Base-by-base conservation (phyloP, 805 yeast genomes). In the Starmerella kuoi region DNA sequence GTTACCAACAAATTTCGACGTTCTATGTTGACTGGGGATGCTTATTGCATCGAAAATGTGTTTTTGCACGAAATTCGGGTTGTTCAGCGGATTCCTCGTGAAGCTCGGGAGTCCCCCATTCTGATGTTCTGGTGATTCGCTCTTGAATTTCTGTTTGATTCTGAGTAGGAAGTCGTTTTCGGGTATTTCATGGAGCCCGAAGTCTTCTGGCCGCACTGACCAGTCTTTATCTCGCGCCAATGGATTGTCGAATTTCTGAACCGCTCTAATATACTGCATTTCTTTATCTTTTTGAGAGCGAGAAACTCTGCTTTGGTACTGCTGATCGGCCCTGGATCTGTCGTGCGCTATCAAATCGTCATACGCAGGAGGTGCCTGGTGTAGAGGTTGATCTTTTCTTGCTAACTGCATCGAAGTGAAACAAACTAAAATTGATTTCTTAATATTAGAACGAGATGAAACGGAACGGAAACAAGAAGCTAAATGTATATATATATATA, bases 221-320 rank as follows among this genome's bases (percentile, higher is more conserved):
- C 39, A 36, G 4, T 17, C 5, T 15, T 25, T 18, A 30, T 36
- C 32, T 8, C 27, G 22, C 7, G 39, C 39, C 32, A 36, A 25
- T 19, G 39, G 39, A 17, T 36, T 36, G 12, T 30, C 31, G 32
- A 9, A 36, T 5, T 18, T 12, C 24, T 25, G 31, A 6, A 18
- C 15, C 6, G 39, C 31, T 24, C 39, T 19, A 20, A n/a, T n/a
- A 14, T 5, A 35, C 24, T 14, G n/a, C n/a, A n/a, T n/a, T n/a
- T n/a, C n/a, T n/a, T n/a, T n/a, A n/a, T n/a, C n/a, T n/a, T n/a
- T n/a, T n/a, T n/a, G n/a, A n/a, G n/a, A n/a, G n/a, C n/a, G n/a
- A n/a, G n/a, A n/a, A n/a, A n/a, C n/a, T n/a, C n/a, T n/a, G n/a
- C n/a, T n/a, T n/a, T n/a, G n/a, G n/a, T n/a, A n/a, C n/a, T n/a